phyloP scores from a whole-genome alignment of 495 filamentous ascomycete species.

The Neurospora sp. region DNA sequence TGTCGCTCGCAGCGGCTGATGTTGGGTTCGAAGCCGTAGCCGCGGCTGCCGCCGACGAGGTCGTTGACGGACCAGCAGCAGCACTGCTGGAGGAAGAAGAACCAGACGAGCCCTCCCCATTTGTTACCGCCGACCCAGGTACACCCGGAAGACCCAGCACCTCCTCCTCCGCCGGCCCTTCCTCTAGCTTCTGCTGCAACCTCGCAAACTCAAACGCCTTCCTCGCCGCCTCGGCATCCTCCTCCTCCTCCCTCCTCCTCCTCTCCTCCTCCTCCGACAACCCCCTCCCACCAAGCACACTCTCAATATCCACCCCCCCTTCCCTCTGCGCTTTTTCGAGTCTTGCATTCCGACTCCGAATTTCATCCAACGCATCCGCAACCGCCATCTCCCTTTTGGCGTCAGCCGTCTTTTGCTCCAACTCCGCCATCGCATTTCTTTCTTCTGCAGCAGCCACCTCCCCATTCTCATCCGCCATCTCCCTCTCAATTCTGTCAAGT shows the following conservation, averaged over 20 bases:
- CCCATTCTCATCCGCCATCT: conserved; percentile 31
- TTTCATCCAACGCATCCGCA: conserved; percentile 93
- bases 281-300: conserved; percentile 24
- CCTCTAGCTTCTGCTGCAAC: conserved; percentile 33
- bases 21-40: conserved; percentile 20
- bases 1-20: conserved; percentile 12
- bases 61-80: conserved; percentile 7
- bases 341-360: conserved; percentile 80
- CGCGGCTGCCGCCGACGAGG: conserved; percentile 16
- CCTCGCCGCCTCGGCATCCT: conserved; percentile 78
- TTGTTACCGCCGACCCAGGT: conserved; percentile 10
- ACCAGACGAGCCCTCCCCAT: background rate
- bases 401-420: conserved; percentile 81
- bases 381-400: conserved; percentile 96
- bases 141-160: conserved; percentile 1
- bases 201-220: conserved; percentile 60
- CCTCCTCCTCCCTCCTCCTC: conserved; percentile 55
- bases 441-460: conserved; percentile 49
- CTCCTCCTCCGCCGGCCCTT: conserved; percentile 38
- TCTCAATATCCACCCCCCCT: conserved; percentile 35
- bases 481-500: conserved; percentile 73
- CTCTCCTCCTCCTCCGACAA: conserved; percentile 41
- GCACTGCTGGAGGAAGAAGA: background rate
- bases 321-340: conserved; percentile 64
- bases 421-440: conserved; percentile 78